A percentile compares a stretch with the other conserved stretches of the same genome.
Conservation (phyloP, 495 filamentous ascomycete genomes). For the Friedmanniomyces simplex region DNA sequence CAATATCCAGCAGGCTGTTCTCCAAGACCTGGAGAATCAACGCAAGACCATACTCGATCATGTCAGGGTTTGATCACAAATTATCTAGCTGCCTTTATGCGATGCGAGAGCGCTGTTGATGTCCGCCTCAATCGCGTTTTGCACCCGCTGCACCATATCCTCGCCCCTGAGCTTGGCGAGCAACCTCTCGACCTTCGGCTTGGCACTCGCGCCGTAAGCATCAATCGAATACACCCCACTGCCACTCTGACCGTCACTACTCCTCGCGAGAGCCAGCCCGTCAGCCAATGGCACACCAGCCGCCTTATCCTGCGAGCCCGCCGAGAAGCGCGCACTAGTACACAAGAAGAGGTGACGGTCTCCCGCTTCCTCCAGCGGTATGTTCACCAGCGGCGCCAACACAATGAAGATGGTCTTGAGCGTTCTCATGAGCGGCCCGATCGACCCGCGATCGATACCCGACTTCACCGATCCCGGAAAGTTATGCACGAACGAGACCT, state of each 20-base stretch:
- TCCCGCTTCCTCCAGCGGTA: conserved; percentile 13
- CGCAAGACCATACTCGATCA: too few species aligned
- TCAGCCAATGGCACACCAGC: conserved; percentile 27
- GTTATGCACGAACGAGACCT: conserved; percentile 48
- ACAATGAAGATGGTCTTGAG: conserved; percentile 2
- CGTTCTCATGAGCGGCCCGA: conserved; percentile 3
- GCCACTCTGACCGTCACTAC: conserved; percentile 38
- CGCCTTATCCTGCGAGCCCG: background rate
- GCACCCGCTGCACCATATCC: conserved; percentile 29
- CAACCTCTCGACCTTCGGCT: conserved; percentile 28
- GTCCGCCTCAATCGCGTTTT: conserved; percentile 3
- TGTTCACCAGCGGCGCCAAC: conserved; percentile 12
- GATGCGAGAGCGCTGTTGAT: conserved; percentile 5
- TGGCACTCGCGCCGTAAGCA: conserved; percentile 35
- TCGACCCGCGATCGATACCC: conserved; percentile 2
- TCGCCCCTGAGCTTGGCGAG: conserved; percentile 31
- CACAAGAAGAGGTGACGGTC: conserved; percentile 11
- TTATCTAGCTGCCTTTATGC: background rate
- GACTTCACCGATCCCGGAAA: conserved; percentile 44
- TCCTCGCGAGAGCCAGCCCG: conserved; percentile 29
- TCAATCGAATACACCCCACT: conserved; percentile 45
- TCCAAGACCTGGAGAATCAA: too few species aligned
- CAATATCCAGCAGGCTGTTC: too few species aligned
- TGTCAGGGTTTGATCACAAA: too few species aligned
- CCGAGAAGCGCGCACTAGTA: conserved; percentile 10